Evolutionary conservation across 2,329 filamentous ascomycete genomes (phyloP).

Genomic region (Stagonosporopsis cucurbitacearum): DNA sequence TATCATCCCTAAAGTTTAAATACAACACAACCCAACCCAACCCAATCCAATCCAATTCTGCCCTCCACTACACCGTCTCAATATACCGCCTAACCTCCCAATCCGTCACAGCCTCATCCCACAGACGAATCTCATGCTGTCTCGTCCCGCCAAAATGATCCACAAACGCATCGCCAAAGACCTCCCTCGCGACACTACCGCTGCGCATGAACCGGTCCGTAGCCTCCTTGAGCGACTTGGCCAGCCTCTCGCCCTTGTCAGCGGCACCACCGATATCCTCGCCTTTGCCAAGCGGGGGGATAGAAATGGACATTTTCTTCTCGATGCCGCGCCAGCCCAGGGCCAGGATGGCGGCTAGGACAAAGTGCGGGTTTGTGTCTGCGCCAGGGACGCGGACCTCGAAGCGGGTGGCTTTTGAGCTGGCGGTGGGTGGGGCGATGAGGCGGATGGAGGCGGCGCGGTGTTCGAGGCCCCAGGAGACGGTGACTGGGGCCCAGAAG

Average conservation of each 20-base stretch:
- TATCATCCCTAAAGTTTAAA: too few species aligned
- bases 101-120: slow-evolving; percentile 96
- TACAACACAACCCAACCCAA: too few species aligned
- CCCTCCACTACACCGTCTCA: slow-evolving; percentile 39
- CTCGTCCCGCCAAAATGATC: slow-evolving; percentile 93
- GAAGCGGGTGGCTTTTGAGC: slow-evolving; percentile 85
- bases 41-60: too few species aligned
- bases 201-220: slow-evolving; percentile 76
- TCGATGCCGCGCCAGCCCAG: slow-evolving; percentile 91
- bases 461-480: slow-evolving; percentile 96
- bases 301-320: slow-evolving; percentile 83
- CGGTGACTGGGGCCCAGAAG: slow-evolving; percentile 98
- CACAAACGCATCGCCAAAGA: slow-evolving; percentile 94
- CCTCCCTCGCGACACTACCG: slow-evolving; percentile 87
- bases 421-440: slow-evolving; percentile 86
- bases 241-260: slow-evolving; percentile 78
- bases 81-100: slow-evolving; percentile 70
- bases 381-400: slow-evolving; percentile 95
- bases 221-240: slow-evolving; percentile 85
- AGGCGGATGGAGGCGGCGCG: slow-evolving; percentile 89
- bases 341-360: slow-evolving; percentile 84
- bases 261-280: slow-evolving; percentile 76
- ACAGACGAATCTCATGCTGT: slow-evolving; percentile 87
- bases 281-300: slow-evolving; percentile 83
- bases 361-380: slow-evolving; percentile 87